Evolutionary conservation across 371 early-diverging fungal species (phyloP).

Genomic region (Zychaea mexicana): DNA sequence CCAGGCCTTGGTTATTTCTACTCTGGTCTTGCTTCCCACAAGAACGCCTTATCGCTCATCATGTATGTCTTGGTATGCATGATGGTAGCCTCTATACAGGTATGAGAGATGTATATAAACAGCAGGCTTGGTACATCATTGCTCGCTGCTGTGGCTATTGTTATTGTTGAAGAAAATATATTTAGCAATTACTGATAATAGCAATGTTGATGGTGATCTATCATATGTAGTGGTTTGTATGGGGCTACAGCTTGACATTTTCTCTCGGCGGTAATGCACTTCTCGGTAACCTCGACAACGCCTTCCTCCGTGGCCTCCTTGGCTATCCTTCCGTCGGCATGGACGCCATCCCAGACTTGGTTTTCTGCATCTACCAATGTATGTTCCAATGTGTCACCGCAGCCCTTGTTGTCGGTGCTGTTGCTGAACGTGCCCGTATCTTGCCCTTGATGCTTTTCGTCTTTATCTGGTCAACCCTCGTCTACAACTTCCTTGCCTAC

Average conservation of each 20-base stretch:
- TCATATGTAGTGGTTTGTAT: constrained; percentile 73
- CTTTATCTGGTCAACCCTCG: constrained; percentile 89
- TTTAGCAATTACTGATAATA: too few relatives aligned
- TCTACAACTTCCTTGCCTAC: constrained; percentile 85
- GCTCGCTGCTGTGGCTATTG: too few relatives aligned
- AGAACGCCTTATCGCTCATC: constrained; percentile 77
- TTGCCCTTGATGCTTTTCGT: constrained; percentile 85
- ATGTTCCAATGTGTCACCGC: constrained; percentile 87
- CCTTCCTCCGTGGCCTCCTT: constrained; percentile 62
- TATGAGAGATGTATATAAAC: constrained; percentile 11
- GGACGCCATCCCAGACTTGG: constrained; percentile 65
- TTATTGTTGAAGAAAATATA: too few relatives aligned
- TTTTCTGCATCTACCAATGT: constrained; percentile 64
- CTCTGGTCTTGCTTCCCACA: constrained; percentile 83
- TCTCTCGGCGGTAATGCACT: constrained; percentile 61
- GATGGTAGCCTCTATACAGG: constrained; percentile 62
- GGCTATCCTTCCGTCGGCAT: constrained; percentile 56
- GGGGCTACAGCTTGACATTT: constrained; percentile 85
- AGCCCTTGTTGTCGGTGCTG: constrained; percentile 88
- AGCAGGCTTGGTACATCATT: too few relatives aligned
- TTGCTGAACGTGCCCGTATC: constrained; percentile 85
- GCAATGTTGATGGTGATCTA: too few relatives aligned
- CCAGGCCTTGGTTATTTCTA: constrained; percentile 90
- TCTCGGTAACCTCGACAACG: constrained; percentile 81
- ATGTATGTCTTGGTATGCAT: constrained; percentile 64